phyloP scores from a whole-genome alignment of 2,329 filamentous ascomycete genomes.

The Monilinia vaccinii-corymbosi region DNA sequence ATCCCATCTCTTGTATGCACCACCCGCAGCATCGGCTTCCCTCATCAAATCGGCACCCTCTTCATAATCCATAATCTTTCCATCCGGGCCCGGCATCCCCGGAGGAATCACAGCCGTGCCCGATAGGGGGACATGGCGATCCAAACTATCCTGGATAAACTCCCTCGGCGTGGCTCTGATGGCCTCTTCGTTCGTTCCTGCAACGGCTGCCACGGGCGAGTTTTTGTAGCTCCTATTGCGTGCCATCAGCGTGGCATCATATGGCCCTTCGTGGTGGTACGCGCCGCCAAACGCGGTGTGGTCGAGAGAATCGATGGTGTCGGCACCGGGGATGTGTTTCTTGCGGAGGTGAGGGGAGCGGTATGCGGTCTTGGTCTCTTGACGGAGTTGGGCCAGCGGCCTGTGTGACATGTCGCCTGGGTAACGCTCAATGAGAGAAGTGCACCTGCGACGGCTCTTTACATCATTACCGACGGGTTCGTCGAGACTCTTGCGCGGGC shows the following conservation, averaged over 20 bases:
- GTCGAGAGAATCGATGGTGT: slow-evolving; percentile 76
- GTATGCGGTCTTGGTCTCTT: slow-evolving; percentile 56
- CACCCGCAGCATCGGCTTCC: slow-evolving; percentile 56
- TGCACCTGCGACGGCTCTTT: slow-evolving; percentile 31
- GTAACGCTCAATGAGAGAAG: slow-evolving; percentile 49
- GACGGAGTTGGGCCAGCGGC: slow-evolving; percentile 57
- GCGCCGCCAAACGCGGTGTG: slow-evolving; percentile 45
- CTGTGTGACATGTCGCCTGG: slow-evolving; percentile 56
- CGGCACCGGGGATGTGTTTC: slow-evolving; percentile 56
- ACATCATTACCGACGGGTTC: slow-evolving; percentile 26
- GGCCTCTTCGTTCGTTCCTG: slow-evolving; percentile 63
- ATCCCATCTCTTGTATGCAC: slow-evolving; percentile 70
- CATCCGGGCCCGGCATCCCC: slow-evolving; percentile 58
- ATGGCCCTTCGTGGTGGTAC: slow-evolving; percentile 89
- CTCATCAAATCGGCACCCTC: slow-evolving; percentile 84
- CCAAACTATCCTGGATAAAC: slow-evolving; percentile 65
- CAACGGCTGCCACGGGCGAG: slow-evolving; percentile 70
- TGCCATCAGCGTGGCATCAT: slow-evolving; percentile 69
- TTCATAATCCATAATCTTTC: slow-evolving; percentile 65
- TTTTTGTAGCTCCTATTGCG: slow-evolving; percentile 56
- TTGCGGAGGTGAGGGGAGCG: slow-evolving; percentile 58
- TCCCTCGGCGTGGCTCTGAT: slow-evolving; percentile 72
- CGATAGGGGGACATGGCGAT: slow-evolving; percentile 68
- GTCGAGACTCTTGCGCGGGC: slow-evolving; percentile 14
- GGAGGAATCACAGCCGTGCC: slow-evolving; percentile 71